These are phyloP conservation scores for Fagopyrum homotropicum DNA, from an alignment of 148 eudicot genomes.

Conservation along the genomic window DNA sequence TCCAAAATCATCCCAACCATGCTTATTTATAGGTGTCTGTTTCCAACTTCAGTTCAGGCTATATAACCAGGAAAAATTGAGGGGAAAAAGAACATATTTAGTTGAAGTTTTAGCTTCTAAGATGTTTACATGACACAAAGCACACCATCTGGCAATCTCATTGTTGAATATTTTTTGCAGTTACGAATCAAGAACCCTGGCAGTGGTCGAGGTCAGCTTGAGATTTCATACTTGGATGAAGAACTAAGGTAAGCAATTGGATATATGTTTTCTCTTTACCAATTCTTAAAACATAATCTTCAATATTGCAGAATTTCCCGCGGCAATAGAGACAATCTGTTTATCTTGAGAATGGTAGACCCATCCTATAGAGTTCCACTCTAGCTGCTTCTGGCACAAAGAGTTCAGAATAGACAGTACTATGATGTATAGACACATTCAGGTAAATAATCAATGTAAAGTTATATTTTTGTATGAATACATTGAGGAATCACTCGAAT, in stretches of 20 bases:
- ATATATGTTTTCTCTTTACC: not conserved
- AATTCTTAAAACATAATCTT: not conserved
- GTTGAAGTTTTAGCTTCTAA: not conserved
- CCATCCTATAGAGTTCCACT: constrained; percentile 11
- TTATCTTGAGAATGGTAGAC: constrained; percentile 7
- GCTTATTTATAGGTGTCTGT: not conserved
- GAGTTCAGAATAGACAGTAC: not conserved
- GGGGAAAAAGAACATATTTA: not conserved
- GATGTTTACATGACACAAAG: not conserved
- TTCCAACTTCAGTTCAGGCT: not conserved
- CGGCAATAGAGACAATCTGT: constrained; percentile 5
- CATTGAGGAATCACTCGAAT: not conserved
- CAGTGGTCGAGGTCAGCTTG: constrained; percentile 12
- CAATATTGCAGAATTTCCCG: constrained; percentile 10
- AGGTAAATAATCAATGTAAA: constrained; percentile 9
- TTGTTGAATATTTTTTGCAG: not conserved
- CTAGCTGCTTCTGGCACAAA: constrained; percentile 4
- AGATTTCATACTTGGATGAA: constrained; percentile 12
- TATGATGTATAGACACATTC: constrained; percentile 6
- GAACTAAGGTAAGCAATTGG: constrained; percentile 2
- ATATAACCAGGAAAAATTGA: not conserved
- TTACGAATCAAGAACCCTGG: constrained; percentile 8
- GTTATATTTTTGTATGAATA: constrained; percentile 7
- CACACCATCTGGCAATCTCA: not conserved
- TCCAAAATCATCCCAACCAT: too few species aligned